Evolutionary conservation across 768 basidiomycete genomes (phyloP), one percentile per base, ranked within the genome.

Genomic region (Amanita pseudoporphyria): DNA sequence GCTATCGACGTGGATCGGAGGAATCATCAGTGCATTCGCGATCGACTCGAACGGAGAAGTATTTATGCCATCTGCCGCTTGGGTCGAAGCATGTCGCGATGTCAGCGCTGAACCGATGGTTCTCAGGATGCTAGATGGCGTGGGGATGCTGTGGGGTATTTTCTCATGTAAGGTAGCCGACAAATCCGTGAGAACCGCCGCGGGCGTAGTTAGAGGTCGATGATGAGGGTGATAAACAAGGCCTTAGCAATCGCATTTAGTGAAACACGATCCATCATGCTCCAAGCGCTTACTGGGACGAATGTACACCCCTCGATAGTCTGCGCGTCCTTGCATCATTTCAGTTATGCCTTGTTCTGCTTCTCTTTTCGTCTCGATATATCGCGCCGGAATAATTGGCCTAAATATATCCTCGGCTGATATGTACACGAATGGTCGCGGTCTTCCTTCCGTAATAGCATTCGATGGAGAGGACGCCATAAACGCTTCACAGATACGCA

Each of bases 221-320:
- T 84, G 72, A 65, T 96, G 92, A 7, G 95, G 87, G 62, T 98
- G 95, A 67, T 98, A 98, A 57, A 99, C 91, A 47, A 99, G 72
- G 55, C 94, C 96, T 92, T 62, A 56, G n/a, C n/a, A n/a, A n/a
- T n/a, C 45, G 31, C 43, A 47, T 37, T 55, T 43, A 47, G 39
- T 49, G 26, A 55, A 42, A 28, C 36, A 56, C 46, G 26, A n/a
- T 41, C 42, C 35, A 42, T 39, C 50, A 53, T 53, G 53, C 45
- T 24, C 51, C 37, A 39, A 41, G 37, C 21, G 68, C 87, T 59
- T 63, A 97, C 95, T 89, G 31, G 96, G 95, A 52, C 96, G 76
- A 55, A 98, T 75, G 65, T 87, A 88, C 14, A 95, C 79, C 7
- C 79, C 83, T 51, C 87, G 74, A 60, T 80, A 79, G 32, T 64